Base-by-base conservation (phyloP, 2,329 filamentous ascomycete species). In the Colletotrichum sp. region DNA sequence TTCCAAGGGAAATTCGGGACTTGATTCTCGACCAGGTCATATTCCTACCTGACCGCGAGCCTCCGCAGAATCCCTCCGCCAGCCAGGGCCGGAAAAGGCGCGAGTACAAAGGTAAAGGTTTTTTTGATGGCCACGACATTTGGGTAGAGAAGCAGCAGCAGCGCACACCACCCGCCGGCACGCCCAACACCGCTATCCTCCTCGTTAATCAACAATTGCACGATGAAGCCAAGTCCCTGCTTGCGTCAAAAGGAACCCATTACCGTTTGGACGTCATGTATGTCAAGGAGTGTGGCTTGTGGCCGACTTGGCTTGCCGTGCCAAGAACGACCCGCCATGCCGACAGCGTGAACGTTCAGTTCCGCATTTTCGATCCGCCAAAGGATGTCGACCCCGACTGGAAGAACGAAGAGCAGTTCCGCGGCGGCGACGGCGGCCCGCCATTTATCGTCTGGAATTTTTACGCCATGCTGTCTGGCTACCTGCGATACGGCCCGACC, bases 231-330 rank as follows among this genome's bases (percentile, higher is more conserved):
- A 60, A 66, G 52, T 68, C 34, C 27, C 59, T 78, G 59, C 64
- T 77, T 15, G 75, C 75, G 28, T 64, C 74, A 25, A 70, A 64
- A 30, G 67, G 69, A 16, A 72, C 66, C 15, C 75, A 75, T 65
- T 76, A 59, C 25, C 76, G 74, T 27, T 71, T 78, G 57, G 77
- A 78, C 57, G 68, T 78, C 30, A 78, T 78, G 77, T 77, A 76
- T 61, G 77, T 78, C 67, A 77, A 76, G 44, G 76, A 78, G 28
- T 78, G 77, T 72, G 77, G 77, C 72, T 68, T 78, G 36, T 78
- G 77, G 77, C 77, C 77, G 63, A 78, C 77, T 66, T 78, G 77
- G 77, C 75, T 77, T 48, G 74, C 76, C 57, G 72, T 77, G 67
- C 77, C 77, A 66, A 74, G 69, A 34, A 60, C 70, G 48, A 70